Evolutionary conservation across 2,329 filamentous ascomycete species (phyloP).

Genomic region (Trichoderma koningiopsis): DNA sequence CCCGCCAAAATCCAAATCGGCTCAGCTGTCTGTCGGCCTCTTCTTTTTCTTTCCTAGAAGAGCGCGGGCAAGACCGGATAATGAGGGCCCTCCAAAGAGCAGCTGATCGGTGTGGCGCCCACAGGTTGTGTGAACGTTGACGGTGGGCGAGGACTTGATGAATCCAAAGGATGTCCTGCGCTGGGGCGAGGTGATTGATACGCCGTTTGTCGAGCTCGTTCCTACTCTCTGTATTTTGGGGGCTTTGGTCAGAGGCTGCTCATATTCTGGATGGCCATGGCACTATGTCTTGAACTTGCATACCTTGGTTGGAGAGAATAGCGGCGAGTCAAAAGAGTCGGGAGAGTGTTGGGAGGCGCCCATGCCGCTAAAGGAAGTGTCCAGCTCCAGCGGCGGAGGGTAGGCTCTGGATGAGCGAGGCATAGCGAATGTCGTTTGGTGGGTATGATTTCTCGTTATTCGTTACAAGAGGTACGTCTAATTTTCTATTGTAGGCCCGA

Average conservation of each 20-base stretch:
- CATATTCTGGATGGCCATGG: neutral
- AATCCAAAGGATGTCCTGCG: conserved; percentile 39
- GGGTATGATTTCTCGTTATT: conserved; percentile 2
- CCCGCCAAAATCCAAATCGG: neutral
- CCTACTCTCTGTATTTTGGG: conserved; percentile 19
- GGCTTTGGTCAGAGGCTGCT: neutral
- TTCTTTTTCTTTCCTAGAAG: conserved; percentile 21
- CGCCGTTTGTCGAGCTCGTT: conserved; percentile 20
- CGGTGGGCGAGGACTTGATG: conserved; percentile 44
- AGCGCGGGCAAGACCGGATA: conserved; percentile 46
- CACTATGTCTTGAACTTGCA: neutral
- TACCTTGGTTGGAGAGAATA: conserved; percentile 23
- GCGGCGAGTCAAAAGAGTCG: conserved; percentile 13
- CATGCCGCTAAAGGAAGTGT: neutral
- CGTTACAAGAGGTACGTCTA: neutral
- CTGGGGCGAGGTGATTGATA: conserved; percentile 17
- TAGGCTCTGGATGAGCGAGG: conserved; percentile 15
- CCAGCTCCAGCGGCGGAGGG: conserved; percentile 21
- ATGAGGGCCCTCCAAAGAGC: conserved; percentile 52
- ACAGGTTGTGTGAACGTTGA: conserved; percentile 58
- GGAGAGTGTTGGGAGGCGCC: neutral
- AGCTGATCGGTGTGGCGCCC: conserved; percentile 58
- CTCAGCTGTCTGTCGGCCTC: conserved; percentile 1
- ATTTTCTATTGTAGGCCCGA: neutral
- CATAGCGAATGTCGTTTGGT: conserved; percentile 19